These are phyloP conservation scores for Bipolaris sorokiniana DNA, from an alignment of 2,329 filamentous ascomycete genomes.

Conservation along the genomic window DNA sequence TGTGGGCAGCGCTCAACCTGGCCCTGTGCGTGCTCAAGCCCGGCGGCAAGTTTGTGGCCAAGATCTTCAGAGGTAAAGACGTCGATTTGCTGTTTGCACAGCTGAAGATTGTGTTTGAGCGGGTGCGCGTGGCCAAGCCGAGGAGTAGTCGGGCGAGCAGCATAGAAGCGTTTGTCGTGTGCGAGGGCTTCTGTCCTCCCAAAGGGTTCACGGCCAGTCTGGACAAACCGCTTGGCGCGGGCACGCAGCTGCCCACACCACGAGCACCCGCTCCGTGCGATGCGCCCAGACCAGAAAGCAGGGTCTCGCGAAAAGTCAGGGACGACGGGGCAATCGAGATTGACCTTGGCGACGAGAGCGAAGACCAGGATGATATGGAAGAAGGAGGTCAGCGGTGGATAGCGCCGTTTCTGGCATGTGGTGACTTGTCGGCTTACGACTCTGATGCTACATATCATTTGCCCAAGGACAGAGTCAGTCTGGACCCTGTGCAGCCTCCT, in stretches of 20 bases:
- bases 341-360: constrained; percentile 53
- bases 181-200: constrained; percentile 84
- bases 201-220: constrained; percentile 75
- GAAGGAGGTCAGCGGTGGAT: constrained; percentile 73
- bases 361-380: constrained; percentile 47
- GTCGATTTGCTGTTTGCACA: constrained; percentile 96
- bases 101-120: constrained; percentile 86
- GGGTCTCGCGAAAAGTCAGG: constrained; percentile 40
- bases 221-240: constrained; percentile 74
- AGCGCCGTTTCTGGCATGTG: constrained; percentile 95
- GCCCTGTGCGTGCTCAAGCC: constrained; percentile 90
- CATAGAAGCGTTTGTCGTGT: constrained; percentile 96
- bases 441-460: constrained; percentile 93
- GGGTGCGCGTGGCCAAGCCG: constrained; percentile 90
- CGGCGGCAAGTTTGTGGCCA: constrained; percentile 95
- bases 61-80: constrained; percentile 94
- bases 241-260: constrained; percentile 54
- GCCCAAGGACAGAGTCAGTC: constrained; percentile 81
- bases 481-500: constrained; percentile 92
- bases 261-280: constrained; percentile 43
- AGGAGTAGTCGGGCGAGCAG: constrained; percentile 94
- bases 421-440: constrained; percentile 92
- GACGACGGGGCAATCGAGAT: constrained; percentile 58
- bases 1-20: constrained; percentile 92
- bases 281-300: constrained; percentile 18